Conservation (phyloP, 1,284 basidiomycete genomes). For the Wallemia hederae region DNA sequence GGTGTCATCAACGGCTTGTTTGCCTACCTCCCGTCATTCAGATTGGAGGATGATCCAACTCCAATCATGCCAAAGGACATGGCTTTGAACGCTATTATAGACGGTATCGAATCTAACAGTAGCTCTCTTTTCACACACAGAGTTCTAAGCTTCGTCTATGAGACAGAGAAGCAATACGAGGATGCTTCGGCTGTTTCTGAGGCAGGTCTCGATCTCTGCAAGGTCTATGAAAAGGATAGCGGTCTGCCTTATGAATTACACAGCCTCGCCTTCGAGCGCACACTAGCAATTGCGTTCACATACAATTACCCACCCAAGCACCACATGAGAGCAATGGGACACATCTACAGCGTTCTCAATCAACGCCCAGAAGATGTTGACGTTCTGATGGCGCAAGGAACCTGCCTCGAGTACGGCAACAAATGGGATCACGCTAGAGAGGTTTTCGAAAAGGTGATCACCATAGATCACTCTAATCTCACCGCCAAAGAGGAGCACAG, state of each 20-base stretch:
- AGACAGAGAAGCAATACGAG: slow-evolving; percentile 43
- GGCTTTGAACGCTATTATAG: slow-evolving; percentile 9
- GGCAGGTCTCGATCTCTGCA: slow-evolving; percentile 31
- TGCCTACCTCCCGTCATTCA: slow-evolving; percentile 2
- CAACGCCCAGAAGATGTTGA: slow-evolving; percentile 31
- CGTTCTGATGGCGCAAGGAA: slow-evolving; percentile 43
- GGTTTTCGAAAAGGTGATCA: slow-evolving; percentile 30
- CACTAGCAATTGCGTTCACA: slow-evolving; percentile 42
- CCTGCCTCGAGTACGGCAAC: slow-evolving; percentile 32
- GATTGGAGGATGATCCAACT: slow-evolving; percentile 31
- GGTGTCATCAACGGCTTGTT: not conserved
- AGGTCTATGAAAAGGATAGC: slow-evolving; percentile 27
- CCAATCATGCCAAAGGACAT: not conserved
- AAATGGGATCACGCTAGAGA: slow-evolving; percentile 41
- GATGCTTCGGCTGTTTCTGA: slow-evolving; percentile 42
- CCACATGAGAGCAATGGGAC: slow-evolving; percentile 41
- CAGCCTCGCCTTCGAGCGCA: slow-evolving; percentile 32
- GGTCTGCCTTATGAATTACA: slow-evolving; percentile 15
- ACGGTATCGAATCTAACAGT: slow-evolving; percentile 25
- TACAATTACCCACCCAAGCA: slow-evolving; percentile 71
- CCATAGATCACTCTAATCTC: slow-evolving; percentile 25
- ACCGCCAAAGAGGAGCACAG: slow-evolving; percentile 27
- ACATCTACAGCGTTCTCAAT: slow-evolving; percentile 40
- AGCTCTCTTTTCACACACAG: slow-evolving; percentile 42
- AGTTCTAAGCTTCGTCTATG: slow-evolving; percentile 39